Evolutionary conservation across 2,329 filamentous ascomycete species (phyloP).

Genomic region (Dryadomyces quercivorus): DNA sequence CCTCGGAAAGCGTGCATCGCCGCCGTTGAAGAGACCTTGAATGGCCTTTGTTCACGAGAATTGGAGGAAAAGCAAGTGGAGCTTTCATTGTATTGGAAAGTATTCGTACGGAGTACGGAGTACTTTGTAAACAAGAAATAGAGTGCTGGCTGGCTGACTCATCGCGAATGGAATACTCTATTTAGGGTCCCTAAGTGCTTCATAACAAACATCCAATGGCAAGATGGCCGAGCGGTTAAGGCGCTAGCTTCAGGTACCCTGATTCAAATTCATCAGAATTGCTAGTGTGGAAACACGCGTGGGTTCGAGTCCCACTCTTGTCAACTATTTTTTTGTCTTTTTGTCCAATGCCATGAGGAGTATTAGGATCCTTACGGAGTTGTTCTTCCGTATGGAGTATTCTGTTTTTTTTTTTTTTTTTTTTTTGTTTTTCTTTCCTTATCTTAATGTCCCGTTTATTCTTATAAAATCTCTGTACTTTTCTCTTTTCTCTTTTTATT

Average conservation of each 20-base stretch:
- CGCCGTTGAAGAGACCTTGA: background rate
- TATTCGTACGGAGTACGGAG: too few relatives aligned
- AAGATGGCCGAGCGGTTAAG: slow-evolving; percentile 3
- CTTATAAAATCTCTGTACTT: too few relatives aligned
- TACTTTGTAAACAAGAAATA: too few relatives aligned
- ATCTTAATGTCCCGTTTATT: too few relatives aligned
- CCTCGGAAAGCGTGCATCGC: background rate
- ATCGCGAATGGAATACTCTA: background rate
- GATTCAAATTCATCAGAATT: background rate
- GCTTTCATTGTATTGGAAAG: too few relatives aligned
- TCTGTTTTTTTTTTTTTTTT: background rate
- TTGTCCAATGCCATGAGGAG: background rate
- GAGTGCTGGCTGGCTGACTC: too few relatives aligned
- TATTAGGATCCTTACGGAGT: too few relatives aligned
- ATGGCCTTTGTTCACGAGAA: too few relatives aligned
- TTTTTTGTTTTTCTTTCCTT: background rate
- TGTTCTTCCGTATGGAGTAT: background rate
- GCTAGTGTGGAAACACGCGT: slow-evolving; percentile 11
- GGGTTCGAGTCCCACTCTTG: slow-evolving; percentile 13
- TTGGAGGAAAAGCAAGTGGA: too few relatives aligned
- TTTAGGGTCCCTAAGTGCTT: background rate
- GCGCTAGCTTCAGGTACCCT: slow-evolving; percentile 1
- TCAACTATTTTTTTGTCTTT: background rate
- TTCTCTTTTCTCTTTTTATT: too few relatives aligned
- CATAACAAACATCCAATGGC: background rate